Evolutionary conservation across 2,329 filamentous ascomycete genomes (phyloP).

Genomic region (Orbilia javanica): DNA sequence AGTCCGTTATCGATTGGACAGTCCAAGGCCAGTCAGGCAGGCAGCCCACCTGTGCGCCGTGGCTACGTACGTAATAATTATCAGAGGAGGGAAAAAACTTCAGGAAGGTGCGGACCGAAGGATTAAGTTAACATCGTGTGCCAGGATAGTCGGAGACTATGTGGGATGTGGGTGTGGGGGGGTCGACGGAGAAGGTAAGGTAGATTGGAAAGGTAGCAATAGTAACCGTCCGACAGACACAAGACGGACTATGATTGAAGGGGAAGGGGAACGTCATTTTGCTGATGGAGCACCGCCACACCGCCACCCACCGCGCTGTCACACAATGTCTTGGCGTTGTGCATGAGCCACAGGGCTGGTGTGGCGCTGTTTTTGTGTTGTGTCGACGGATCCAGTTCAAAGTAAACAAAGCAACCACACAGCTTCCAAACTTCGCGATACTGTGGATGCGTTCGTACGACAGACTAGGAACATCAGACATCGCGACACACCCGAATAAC

Average conservation of each 20-base stretch:
- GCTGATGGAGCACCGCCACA: conserved; percentile 9
- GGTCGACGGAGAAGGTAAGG: neutral
- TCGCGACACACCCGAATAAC: neutral
- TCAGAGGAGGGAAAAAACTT: conserved; percentile 8
- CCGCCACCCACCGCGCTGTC: neutral
- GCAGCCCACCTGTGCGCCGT: conserved; percentile 27
- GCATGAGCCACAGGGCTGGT: neutral
- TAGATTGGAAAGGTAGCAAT: neutral
- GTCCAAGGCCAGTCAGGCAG: conserved; percentile 4
- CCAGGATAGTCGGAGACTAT: neutral
- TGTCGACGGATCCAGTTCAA: neutral
- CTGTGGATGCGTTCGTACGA: neutral
- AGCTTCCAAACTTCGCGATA: conserved; percentile 1
- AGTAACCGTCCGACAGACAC: neutral
- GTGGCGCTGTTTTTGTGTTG: conserved; percentile 24
- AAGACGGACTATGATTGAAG: neutral
- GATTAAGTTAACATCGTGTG: conserved; percentile 31
- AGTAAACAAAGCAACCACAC: conserved; percentile 29
- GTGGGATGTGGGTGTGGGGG: neutral
- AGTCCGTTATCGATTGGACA: conserved; percentile 14
- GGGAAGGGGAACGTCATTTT: conserved; percentile 13
- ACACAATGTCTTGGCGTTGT: conserved; percentile 1
- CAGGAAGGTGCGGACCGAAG: conserved; percentile 27
- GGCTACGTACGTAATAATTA: conserved; percentile 37
- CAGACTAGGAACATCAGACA: neutral